Base-by-base conservation (phyloP, 306 rosid species). In the Castanea sativa region DNA sequence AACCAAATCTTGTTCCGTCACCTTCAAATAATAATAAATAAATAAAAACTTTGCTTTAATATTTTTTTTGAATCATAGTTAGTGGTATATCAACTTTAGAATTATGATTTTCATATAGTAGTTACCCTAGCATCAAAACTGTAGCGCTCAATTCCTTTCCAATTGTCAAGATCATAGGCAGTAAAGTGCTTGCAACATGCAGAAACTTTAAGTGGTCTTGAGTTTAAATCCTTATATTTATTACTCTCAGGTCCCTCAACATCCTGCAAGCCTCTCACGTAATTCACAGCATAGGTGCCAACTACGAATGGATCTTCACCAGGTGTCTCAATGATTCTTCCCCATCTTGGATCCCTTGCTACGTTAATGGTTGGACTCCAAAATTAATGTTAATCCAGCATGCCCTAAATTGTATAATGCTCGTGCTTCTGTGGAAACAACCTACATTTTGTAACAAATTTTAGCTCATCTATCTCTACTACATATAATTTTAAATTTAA, bases 311-410 rank as follows among this genome's bases (percentile, higher is more conserved):
- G 82, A 29, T 79, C 82, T 51, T 79, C 82, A 2, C 82, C 82
- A 0, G 82, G 82, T 6, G 82, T 79, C 20, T 79, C 82, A 5
- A 32, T 60, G 52, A 38, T 20, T 73, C 82, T 79, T 49, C 82
- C 67, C 82, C 82, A 79, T 19, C 82, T 72, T 5, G 78, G 82
- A 63, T 79, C 78, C 33, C 82, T 73, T 63, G 73, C 73, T 49
- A 79, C 77, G 25, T 79, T 79, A 2, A 79, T 35, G 33, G 52
- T 79, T 10, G 82, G 82, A 72, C 78, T 49, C 53, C 53, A 49
- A 49, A 49, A n/a, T n/a, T n/a, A n/a, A 49, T 49, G 53, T 12
- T 49, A 49, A 49, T 12, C 53, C 53, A 49, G 53, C 14, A 11
- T 13, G 53, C 16, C 53, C 53, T 49, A 49, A 13, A 49, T 49